Evolutionary conservation across 148 eudicot species (phyloP), one percentile per base, ranked within the genome.

Genomic region (Camellia lanceoleosa): DNA sequence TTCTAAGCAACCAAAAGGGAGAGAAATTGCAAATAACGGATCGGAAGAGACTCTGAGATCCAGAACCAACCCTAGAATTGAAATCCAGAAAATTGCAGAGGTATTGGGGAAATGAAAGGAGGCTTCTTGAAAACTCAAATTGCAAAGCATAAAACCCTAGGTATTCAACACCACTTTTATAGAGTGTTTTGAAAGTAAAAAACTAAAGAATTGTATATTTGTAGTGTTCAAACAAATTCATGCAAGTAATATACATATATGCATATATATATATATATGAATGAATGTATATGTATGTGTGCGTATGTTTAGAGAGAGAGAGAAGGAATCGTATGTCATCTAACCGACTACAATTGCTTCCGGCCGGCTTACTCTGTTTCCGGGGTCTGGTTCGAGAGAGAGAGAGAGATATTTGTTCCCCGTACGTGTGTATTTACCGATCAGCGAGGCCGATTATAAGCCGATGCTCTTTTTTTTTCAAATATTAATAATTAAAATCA

Each of bases 11-110:
- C 52, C 52, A 75, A 0, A 43, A 75, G 5, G 54, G 30, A 9
- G 3, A 41, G 3, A 3, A 43, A 75, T 59, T 60, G 23, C 41
- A 75, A 61, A 5, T 4, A 43, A 18, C 13, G 52, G 30, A 59
- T 58, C 65, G 52, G 38, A 8, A 23, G 14, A 74, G 30, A 46
- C 15, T 62, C 76, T 59, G 76, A 79, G 76, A 79, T 79, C 81
- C 47, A 59, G 67, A 69, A 71, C 67, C 55, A 44, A 13, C 5
- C 81, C 76, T 14, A 60, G 20, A 71, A 68, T 20, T 47, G 56
- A 79, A 55, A 79, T 68, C 10, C 65, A 69, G 3, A 43, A 41
- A n/a, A 54, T 43, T 1, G 14, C 5, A 8, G 15, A 41, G 20
- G n/a, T 74, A 0, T 20, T 20, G 16, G 68, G 18, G 49, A 71